Evolutionary conservation across 768 basidiomycete genomes (phyloP).

Genomic region (Polyporus arcularius): DNA sequence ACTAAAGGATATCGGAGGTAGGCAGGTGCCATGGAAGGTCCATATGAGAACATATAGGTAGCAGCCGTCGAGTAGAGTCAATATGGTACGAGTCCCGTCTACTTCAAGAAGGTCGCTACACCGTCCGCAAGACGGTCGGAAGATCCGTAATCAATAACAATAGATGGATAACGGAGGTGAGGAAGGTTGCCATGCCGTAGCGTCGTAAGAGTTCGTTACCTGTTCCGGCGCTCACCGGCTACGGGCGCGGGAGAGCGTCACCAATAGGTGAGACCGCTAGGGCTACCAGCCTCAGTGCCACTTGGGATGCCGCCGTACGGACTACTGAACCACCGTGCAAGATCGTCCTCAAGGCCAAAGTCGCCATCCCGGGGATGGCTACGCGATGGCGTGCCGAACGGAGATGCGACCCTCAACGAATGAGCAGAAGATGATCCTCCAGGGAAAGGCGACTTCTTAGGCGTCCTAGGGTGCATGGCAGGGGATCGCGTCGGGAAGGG

Average conservation of each 20-base stretch:
- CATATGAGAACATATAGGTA: neutral
- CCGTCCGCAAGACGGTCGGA: conserved; percentile 12
- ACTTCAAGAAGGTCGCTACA: conserved; percentile 5
- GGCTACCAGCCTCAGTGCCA: neutral
- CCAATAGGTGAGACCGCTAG: neutral
- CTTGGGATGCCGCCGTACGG: neutral
- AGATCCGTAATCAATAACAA: conserved; percentile 11
- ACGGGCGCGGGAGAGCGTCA: neutral
- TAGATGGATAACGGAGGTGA: conserved; percentile 12
- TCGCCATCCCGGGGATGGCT: conserved; percentile 66
- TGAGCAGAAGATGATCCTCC: conserved; percentile 31
- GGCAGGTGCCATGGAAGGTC: too few species aligned
- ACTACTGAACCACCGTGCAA: conserved; percentile 47
- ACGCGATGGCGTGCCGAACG: conserved; percentile 37
- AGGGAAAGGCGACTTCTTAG: conserved; percentile 45
- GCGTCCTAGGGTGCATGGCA: conserved; percentile 3
- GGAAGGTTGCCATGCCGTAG: too few species aligned
- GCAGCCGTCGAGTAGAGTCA: neutral
- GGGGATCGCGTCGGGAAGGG: neutral
- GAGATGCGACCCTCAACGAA: conserved; percentile 21
- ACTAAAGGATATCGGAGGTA: too few species aligned
- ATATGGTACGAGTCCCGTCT: conserved; percentile 16
- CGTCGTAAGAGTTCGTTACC: too few species aligned
- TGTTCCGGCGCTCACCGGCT: too few species aligned
- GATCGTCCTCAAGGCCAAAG: conserved; percentile 69